phyloP scores from a whole-genome alignment of 495 filamentous ascomycete species.

The Rostrohypoxylon terebratum region DNA sequence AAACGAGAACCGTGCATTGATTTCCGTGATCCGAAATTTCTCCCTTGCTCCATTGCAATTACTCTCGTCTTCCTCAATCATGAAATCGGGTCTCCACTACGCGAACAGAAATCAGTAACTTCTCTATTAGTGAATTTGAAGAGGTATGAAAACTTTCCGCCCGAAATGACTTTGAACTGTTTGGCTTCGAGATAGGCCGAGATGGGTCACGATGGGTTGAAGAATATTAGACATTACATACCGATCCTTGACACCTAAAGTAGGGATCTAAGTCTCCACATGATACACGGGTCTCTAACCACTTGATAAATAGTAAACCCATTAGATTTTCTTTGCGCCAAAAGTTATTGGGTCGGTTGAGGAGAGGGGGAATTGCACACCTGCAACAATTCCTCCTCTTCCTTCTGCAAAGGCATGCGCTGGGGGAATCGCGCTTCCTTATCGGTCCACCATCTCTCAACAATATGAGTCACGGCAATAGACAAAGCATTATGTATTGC shows the following conservation, averaged over 20 bases:
- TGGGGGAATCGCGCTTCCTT: background rate
- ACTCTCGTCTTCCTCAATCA: background rate
- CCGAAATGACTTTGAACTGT: no score
- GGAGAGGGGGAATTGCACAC: background rate
- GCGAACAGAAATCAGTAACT: background rate
- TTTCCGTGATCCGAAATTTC: constrained; percentile 11
- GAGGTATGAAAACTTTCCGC: no score
- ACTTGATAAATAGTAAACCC: background rate
- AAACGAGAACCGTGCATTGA: constrained; percentile 12
- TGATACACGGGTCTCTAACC: background rate
- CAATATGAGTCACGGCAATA: background rate
- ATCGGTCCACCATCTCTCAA: constrained; percentile 15
- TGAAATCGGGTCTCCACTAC: constrained; percentile 8
- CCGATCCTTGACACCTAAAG: background rate
- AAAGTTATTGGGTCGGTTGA: no score
- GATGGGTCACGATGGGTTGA: no score
- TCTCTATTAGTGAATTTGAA: background rate
- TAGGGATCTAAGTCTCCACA: background rate
- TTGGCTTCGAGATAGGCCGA: no score
- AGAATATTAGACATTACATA: background rate
- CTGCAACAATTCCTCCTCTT: constrained; percentile 1
- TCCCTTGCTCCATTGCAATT: background rate
- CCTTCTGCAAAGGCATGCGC: constrained; percentile 8
- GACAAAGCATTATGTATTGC: background rate
- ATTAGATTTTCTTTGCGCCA: background rate